These are phyloP conservation scores for Collybiopsis confluens DNA, from an alignment of 768 basidiomycete genomes.

Conservation along the genomic window DNA sequence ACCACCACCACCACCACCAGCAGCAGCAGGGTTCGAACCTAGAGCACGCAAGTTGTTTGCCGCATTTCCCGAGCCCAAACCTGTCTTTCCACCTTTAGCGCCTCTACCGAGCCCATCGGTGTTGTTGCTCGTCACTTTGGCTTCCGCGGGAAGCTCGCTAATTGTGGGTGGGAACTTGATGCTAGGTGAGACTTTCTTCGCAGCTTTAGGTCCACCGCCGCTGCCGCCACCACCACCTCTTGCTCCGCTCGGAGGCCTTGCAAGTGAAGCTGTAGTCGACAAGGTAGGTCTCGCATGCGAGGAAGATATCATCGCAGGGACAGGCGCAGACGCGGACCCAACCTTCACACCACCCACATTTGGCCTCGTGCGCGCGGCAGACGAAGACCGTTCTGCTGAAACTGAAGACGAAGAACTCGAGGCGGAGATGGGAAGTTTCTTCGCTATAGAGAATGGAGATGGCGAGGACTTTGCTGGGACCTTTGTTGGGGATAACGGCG, in stretches of 20 bases:
- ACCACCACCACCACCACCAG: too few species aligned
- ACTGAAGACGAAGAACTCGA: conserved; percentile 5
- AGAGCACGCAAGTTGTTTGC: conserved; percentile 13
- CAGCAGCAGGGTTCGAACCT: background rate
- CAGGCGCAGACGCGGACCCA: conserved; percentile 67
- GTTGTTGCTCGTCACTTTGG: conserved; percentile 11
- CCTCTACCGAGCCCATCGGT: conserved; percentile 14
- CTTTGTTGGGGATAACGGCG: conserved; percentile 6
- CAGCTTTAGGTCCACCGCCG: too few species aligned
- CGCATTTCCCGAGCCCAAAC: conserved; percentile 3
- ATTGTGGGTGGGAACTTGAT: conserved; percentile 32
- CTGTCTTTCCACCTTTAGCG: background rate
- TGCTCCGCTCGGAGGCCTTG: conserved; percentile 39
- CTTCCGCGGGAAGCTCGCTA: conserved; percentile 19
- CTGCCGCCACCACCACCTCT: too few species aligned
- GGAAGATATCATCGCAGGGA: conserved; percentile 65
- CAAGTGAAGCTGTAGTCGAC: conserved; percentile 74
- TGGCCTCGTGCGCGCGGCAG: conserved; percentile 14
- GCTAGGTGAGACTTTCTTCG: conserved; percentile 10
- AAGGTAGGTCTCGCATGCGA: conserved; percentile 71
- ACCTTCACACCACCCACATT: conserved; percentile 33
- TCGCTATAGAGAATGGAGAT: background rate
- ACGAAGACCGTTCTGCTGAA: conserved; percentile 14
- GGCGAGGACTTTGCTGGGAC: background rate
- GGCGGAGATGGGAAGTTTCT: background rate